Base-by-base conservation (phyloP, 1,284 basidiomycete genomes). In the Grifola frondosa region DNA sequence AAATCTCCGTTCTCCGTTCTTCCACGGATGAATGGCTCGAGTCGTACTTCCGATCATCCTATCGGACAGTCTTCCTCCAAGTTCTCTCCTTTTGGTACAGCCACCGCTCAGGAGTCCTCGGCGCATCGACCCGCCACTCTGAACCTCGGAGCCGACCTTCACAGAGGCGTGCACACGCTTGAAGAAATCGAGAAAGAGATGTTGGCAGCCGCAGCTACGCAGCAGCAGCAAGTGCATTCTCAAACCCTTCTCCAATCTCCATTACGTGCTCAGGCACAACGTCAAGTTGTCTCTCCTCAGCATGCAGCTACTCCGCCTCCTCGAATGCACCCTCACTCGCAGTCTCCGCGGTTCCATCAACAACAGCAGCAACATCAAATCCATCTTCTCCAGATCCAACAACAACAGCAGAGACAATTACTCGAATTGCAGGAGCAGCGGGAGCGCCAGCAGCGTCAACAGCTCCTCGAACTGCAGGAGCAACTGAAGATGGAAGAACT, bases 161-260 rank as follows among this genome's bases (percentile, higher is more conserved):
- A 53, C 37, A 50, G 56, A 35, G 78, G 81, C 26, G 77, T 81
- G 23, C 81, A 87, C 44, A 96, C 92, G 0, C 66, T 98, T 20
- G 90, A 94, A 53, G 93, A 98, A 63, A 91, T 98, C 49, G 96
- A 99, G 64, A 87, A 89, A 4, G 91, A 98, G 65, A 91, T 96
- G 87, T 72, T 75, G n/a, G 70, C 73, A 7, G 71, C 71, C 9
- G 70, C 74, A 16, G 69, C 70, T 30, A 73, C 74, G 33, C 77
- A 77, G 45, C 74, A 52, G 17, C 50, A 49, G 46, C 46, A 54
- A 32, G 37, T 48, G 19, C 50, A 54, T 17, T 50, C 39, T 6
- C 49, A 48, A 13, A 32, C 32, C 12, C 24, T 45, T 17, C 23
- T 43, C 8, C 53, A 50, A 22, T 49, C 54, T 8, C 55, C 54